phyloP scores from a whole-genome alignment of 2,329 filamentous ascomycete genomes.

The Clonostachys chloroleuca region DNA sequence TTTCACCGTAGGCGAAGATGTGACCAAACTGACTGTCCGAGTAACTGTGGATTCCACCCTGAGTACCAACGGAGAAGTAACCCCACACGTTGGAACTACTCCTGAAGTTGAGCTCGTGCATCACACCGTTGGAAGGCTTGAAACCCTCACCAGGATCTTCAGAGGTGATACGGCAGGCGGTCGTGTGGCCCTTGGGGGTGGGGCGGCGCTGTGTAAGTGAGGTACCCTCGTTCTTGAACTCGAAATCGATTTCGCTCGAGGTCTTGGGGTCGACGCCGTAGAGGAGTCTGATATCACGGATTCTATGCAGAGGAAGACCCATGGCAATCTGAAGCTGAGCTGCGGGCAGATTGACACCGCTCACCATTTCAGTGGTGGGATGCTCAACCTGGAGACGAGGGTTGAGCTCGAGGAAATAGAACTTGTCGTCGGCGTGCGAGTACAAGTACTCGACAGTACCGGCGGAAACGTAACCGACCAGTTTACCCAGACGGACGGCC shows the following conservation, averaged over 20 bases:
- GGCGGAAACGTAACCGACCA: constrained; percentile 97
- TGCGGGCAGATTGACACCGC: constrained; percentile 92
- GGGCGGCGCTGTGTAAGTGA: constrained; percentile 82
- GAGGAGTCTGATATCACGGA: constrained; percentile 91
- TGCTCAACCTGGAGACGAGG: constrained; percentile 99
- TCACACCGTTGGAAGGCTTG: constrained; percentile 98
- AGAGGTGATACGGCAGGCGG: constrained; percentile 97
- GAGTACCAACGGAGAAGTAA: constrained; percentile 98
- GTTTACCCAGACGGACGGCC: constrained; percentile 85
- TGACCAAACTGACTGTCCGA: constrained; percentile 99
- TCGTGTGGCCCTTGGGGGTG: constrained; percentile 92
- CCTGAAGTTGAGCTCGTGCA: constrained; percentile 98
- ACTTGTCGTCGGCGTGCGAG: constrained; percentile 95
- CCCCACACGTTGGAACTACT: constrained; percentile 99
- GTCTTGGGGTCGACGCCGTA: constrained; percentile 94
- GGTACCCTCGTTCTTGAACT: constrained; percentile 85
- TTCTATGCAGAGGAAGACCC: constrained; percentile 93
- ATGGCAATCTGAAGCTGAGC: constrained; percentile 98
- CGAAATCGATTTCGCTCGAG: constrained; percentile 86
- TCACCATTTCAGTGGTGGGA: constrained; percentile 98
- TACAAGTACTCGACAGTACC: constrained; percentile 99
- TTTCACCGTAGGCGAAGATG: constrained; percentile 98
- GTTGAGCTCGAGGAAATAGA: constrained; percentile 99
- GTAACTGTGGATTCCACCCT: constrained; percentile 97
- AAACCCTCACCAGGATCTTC: constrained; percentile 98